Percentiles rank a stretch among this genome's conserved stretches.
Conservation (phyloP, 768 basidiomycete genomes). For the Russula earlei region DNA sequence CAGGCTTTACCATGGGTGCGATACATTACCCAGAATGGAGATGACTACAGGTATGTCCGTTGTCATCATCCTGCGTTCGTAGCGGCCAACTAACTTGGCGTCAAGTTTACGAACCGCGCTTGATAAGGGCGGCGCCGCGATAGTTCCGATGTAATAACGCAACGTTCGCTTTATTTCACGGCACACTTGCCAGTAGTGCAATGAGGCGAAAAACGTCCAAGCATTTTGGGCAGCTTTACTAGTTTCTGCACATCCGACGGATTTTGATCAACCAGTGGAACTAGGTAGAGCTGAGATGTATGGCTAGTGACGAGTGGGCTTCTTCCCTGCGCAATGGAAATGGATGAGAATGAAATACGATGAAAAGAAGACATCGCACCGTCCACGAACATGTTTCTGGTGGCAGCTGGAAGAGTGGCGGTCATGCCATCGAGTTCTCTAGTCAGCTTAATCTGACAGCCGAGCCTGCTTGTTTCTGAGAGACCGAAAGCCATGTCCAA, state of each 20-base stretch:
- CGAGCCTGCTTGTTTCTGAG: constrained; percentile 82
- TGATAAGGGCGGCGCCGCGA: constrained; percentile 64
- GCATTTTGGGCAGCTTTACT: too few relatives aligned
- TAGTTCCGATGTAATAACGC: constrained; percentile 33
- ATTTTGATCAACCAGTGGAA: too few relatives aligned
- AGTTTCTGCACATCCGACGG: too few relatives aligned
- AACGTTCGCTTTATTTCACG: neutral
- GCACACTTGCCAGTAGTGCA: too few relatives aligned
- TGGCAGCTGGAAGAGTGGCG: constrained; percentile 81
- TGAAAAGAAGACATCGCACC: constrained; percentile 35
- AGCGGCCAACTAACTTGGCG: neutral
- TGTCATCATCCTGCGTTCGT: neutral
- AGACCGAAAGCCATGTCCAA: constrained; percentile 96
- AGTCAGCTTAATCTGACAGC: constrained; percentile 72
- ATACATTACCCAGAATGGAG: constrained; percentile 87
- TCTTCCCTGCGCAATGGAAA: constrained; percentile 32
- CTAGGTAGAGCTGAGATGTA: neutral
- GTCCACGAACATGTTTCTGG: constrained; percentile 96
- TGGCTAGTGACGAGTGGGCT: constrained; percentile 38
- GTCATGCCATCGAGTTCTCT: constrained; percentile 77
- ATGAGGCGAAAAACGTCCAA: neutral
- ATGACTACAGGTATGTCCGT: constrained; percentile 71
- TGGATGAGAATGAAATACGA: neutral
- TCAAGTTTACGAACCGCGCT: constrained; percentile 59
- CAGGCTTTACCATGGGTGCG: constrained; percentile 94